phyloP scores from a whole-genome alignment of 305 asterid genomes.

The Fraxinus albicans region DNA sequence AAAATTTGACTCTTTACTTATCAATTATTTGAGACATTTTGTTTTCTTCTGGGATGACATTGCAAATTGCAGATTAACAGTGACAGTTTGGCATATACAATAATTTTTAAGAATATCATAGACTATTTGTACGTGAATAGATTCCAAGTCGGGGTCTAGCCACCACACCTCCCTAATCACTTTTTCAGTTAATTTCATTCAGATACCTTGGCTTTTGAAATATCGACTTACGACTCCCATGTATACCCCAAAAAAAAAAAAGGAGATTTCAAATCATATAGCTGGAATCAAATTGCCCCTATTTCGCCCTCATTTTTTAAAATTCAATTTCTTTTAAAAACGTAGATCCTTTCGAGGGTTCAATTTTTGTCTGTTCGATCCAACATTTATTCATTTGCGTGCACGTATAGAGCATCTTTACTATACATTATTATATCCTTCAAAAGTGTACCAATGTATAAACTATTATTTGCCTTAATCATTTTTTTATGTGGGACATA shows the following conservation, averaged over 20 bases:
- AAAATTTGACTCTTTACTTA: background rate
- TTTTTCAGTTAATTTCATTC: background rate
- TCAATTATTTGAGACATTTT: background rate
- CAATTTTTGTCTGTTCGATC: no score
- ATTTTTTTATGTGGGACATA: no score
- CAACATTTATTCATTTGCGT: background rate
- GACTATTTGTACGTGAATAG: background rate
- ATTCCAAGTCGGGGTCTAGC: background rate
- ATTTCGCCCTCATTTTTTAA: background rate
- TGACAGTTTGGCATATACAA: background rate
- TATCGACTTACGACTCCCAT: conserved; percentile 1
- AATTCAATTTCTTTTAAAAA: background rate
- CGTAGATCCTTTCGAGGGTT: background rate
- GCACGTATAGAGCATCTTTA: no score
- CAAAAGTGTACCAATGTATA: background rate
- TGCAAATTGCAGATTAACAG: background rate
- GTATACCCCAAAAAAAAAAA: background rate
- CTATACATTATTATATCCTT: background rate
- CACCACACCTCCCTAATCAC: background rate
- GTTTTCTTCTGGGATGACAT: background rate
- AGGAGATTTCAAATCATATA: background rate
- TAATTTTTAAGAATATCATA: background rate
- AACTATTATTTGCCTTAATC: background rate
- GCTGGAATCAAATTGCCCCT: background rate
- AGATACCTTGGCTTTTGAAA: conserved; percentile 2